Percentiles rank a stretch among this genome's conserved stretches.
These are phyloP conservation scores for Pholiota adiposa DNA, from an alignment of 1,284 basidiomycete species.

Conservation along the genomic window DNA sequence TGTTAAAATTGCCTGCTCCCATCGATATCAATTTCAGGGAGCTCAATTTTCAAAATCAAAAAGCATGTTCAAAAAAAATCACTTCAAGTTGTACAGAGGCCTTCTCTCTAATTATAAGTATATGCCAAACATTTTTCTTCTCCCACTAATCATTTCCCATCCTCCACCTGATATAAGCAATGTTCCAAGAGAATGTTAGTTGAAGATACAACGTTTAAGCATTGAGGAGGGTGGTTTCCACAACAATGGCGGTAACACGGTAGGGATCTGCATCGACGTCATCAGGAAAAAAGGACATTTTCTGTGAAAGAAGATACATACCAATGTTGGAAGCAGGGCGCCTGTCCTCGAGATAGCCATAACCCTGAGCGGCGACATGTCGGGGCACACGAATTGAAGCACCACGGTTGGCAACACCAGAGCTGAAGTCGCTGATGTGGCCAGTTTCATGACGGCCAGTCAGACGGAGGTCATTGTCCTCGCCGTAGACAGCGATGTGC, in stretches of 20 bases:
- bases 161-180: slow-evolving; percentile 10
- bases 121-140: slow-evolving; percentile 13
- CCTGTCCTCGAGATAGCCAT: slow-evolving; percentile 96
- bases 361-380: slow-evolving; percentile 90
- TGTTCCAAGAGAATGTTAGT: slow-evolving; percentile 4
- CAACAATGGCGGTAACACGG: slow-evolving; percentile 87
- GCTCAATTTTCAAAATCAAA: neutral
- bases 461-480: slow-evolving; percentile 93
- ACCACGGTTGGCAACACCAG: slow-evolving; percentile 97
- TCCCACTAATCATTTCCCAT: slow-evolving; percentile 2
- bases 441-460: slow-evolving; percentile 97
- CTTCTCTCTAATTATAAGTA: slow-evolving; percentile 21
- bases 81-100: slow-evolving; percentile 14
- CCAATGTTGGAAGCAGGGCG: slow-evolving; percentile 98
- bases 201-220: slow-evolving; percentile 39
- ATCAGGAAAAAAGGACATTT: slow-evolving; percentile 12
- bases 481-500: slow-evolving; percentile 97
- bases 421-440: slow-evolving; percentile 91
- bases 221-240: slow-evolving; percentile 84
- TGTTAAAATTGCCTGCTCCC: neutral
- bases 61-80: neutral
- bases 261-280: slow-evolving; percentile 70
- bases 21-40: too few relatives aligned
- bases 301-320: slow-evolving; percentile 42
- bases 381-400: slow-evolving; percentile 95